A percentile compares a stretch with the other conserved stretches of the same genome.
Evolutionary conservation across 768 basidiomycete genomes (phyloP).

Genomic region (Naganishia kalamii): DNA sequence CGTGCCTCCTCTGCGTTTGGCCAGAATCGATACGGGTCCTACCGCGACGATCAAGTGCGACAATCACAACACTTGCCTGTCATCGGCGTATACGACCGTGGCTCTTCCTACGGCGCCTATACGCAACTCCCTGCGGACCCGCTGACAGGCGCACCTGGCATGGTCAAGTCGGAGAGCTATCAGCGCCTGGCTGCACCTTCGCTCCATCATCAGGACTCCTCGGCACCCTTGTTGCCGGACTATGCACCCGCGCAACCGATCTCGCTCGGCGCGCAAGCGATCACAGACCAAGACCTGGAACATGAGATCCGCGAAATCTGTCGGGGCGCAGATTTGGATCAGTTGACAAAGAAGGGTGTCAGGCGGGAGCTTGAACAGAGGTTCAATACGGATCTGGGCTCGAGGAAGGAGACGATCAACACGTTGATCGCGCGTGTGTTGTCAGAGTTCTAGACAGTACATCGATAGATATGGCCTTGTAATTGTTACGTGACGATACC

Average conservation of each 20-base stretch:
- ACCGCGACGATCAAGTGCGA: constrained; percentile 10
- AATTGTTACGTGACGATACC: not conserved
- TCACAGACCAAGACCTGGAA: constrained; percentile 40
- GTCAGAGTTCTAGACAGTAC: constrained; percentile 21
- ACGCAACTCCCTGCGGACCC: constrained; percentile 15
- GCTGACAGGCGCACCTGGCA: not conserved
- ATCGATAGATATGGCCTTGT: not conserved
- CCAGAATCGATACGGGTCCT: constrained; percentile 3
- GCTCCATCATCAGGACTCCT: not conserved
- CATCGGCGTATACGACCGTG: constrained; percentile 13
- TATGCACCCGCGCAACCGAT: not conserved
- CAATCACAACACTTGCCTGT: constrained; percentile 13
- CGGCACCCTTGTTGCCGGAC: constrained; percentile 27
- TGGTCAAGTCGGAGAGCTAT: constrained; percentile 17
- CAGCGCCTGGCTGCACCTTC: not conserved
- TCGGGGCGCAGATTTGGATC: constrained; percentile 70
- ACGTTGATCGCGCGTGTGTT: constrained; percentile 44
- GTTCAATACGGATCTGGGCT: constrained; percentile 65
- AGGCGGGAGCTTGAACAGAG: constrained; percentile 72
- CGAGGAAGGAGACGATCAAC: constrained; percentile 46
- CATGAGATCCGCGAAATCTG: constrained; percentile 63
- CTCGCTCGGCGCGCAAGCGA: constrained; percentile 26
- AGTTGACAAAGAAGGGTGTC: constrained; percentile 85
- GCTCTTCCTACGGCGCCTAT: not conserved
- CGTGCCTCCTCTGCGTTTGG: constrained; percentile 18